Base-by-base conservation (phyloP, 345 rosid genomes). In the Pseudoturritis turrita region DNA sequence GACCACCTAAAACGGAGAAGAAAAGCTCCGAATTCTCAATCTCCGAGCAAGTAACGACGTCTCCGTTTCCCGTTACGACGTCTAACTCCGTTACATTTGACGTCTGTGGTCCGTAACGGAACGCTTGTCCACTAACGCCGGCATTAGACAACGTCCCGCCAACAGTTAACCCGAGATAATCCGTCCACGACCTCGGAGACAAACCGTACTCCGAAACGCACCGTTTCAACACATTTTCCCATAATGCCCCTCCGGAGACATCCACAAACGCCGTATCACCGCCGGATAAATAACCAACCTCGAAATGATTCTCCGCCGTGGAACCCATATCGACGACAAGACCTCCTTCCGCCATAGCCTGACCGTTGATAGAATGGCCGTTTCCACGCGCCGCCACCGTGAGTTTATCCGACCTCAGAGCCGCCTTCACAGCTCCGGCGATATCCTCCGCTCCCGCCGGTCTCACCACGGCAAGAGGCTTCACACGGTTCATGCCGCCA, bases 301-400 rank as follows among this genome's bases (percentile, higher is more conserved):
- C 33, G 78, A 91, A 83, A 68, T 76, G 70, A 75, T 75, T 81
- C 23, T 75, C 79, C 67, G 73, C 90, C 25, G 81, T 77, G 21
- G 89, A 75, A 5, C 93, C 77, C 99, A 94, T 94, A 70, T 94
- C 95, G 8, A 94, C 47, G 19, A 94, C 90, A 14, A 94, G 84
- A 0, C 99, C 99, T 8, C 82, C 81, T 50, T 81, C 87, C 19
- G 93, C 79, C 99, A 94, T 91, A 28, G 99, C 93, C 77, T 94
- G 99, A 21, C 99, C 99, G 85, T 94, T 94, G 74, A 94, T 88
- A 0, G 96, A 89, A 80, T 94, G 99, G 44, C 99, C 99, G 76
- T 94, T 94, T 10, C 99, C 99, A 10, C 99, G 82, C 1, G 97
- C 99, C 5, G 97, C 91, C 29, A 94, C 97, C 17, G 99, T 89